Base-by-base conservation (phyloP, 1,139 yeast genomes). In the Wickerhamomyces sp. region DNA sequence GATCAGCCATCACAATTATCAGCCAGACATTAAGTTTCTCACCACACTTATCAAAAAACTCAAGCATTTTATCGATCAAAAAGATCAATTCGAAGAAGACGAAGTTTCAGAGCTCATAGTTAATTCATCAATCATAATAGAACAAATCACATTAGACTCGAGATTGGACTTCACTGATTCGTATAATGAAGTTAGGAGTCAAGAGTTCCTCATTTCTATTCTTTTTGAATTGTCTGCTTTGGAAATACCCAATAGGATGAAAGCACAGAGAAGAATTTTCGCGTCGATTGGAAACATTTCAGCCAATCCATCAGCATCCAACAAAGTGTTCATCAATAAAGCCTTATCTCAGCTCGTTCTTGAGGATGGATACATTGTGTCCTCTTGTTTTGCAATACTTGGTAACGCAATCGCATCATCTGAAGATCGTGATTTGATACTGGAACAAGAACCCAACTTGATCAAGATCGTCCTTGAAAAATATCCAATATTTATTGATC, bases 211-310 rank as follows among this genome's bases (percentile, higher is more conserved):
- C 6, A 16, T 45, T 7, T 27, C 35, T 5, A 15, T 40, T 3
- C 32, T 49, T 5, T 23, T 30, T 6, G 9, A 6, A 0, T 13
- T 45, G 2, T 33, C 33, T 5, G 32, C 35, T 1, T 19, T 40
- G 26, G 49, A 44, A 24, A 35, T 47, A 13, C 44, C 38, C 7
- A 49, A 49, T 20, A 45, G 39, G 24, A 26, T 49, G 10, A 38
- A 30, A 8, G 44, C 35, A 4, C 47, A 47, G 23, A 41, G 55
- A 30, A 41, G 41, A 20, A 18, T 51, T 8, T 47, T 33, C 28
- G 46, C 47, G 2, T 31, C 52, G 2, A 41, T 47, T 27, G 55
- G 55, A 1, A 49, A 49, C 30, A 41, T 51, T 7, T 49, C 54
- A 10, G 41, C 52, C 5, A 49, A 51, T 19, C 32, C 42, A 2